Conservation (phyloP, 805 yeast species). For the Ogataea thermomethanolica region DNA sequence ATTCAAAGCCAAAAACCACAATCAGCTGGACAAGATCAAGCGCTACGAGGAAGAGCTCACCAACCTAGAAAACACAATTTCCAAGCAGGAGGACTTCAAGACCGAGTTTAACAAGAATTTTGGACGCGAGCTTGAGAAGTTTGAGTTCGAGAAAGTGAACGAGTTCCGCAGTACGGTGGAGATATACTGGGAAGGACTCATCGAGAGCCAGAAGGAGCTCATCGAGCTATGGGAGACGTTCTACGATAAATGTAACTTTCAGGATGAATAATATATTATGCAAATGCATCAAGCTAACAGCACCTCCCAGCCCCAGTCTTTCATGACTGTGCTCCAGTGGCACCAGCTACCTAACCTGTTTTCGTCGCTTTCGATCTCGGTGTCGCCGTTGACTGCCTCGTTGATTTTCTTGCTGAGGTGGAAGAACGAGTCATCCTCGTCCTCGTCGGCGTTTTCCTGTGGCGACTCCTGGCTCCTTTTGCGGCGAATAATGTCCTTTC, state of each 20-base stretch:
- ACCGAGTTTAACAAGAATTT: constrained; percentile 63
- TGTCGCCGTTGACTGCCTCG: constrained; percentile 41
- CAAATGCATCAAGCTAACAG: constrained; percentile 42
- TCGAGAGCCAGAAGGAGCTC: constrained; percentile 90
- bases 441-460: constrained; percentile 12
- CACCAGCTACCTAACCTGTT: constrained; percentile 46
- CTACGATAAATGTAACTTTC: constrained; percentile 50
- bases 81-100: constrained; percentile 54
- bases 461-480: constrained; percentile 20
- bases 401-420: constrained; percentile 25
- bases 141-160: constrained; percentile 71
- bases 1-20: constrained; percentile 40
- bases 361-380: constrained; percentile 31
- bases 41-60: constrained; percentile 57
- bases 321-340: constrained; percentile 70
- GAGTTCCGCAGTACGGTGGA: constrained; percentile 90
- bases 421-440: constrained; percentile 22
- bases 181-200: constrained; percentile 82
- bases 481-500: constrained; percentile 47
- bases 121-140: constrained; percentile 59
- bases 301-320: constrained; percentile 77
- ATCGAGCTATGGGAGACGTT: constrained; percentile 88
- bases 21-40: constrained; percentile 61
- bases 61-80: constrained; percentile 50
- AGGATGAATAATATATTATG: constrained; percentile 8